Conservation (phyloP, 257 asterid species). For the Haberlea rhodopensis region DNA sequence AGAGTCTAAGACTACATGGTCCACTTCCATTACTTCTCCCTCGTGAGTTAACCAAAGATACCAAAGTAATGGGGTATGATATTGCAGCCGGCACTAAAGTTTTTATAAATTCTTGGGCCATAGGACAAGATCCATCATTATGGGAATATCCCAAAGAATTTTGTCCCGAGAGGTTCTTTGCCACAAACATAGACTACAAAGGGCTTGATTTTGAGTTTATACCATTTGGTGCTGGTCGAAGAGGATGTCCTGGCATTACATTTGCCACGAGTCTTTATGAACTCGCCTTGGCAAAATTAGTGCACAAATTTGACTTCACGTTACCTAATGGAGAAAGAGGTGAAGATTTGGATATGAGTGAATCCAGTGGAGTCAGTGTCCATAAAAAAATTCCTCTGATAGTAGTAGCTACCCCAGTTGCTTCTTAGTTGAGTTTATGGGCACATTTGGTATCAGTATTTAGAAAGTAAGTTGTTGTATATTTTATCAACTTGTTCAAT, state of each 20-base stretch:
- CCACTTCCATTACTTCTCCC: conserved; percentile 48
- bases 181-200: conserved; percentile 27
- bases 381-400: conserved; percentile 35
- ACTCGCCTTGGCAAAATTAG: conserved; percentile 39
- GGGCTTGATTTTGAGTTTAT: conserved; percentile 47
- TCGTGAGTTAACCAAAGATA: conserved; percentile 39
- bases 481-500: too few species aligned
- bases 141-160: conserved; percentile 55
- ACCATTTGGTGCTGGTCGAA: conserved; percentile 61
- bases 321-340: conserved; percentile 28
- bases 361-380: conserved; percentile 26
- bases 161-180: conserved; percentile 48
- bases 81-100: conserved; percentile 35
- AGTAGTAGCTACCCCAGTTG: conserved; percentile 23
- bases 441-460: too few species aligned
- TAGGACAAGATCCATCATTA: conserved; percentile 36
- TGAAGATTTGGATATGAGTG: conserved; percentile 41
- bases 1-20: conserved; percentile 39
- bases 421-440: too few species aligned
- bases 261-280: conserved; percentile 30
- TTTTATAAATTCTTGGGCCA: conserved; percentile 50
- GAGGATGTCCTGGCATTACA: conserved; percentile 50
- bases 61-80: conserved; percentile 39
- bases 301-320: conserved; percentile 36
- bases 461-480: conserved; percentile 35